Conservation (phyloP, 331 rosid species). For the Quercus phellos region DNA sequence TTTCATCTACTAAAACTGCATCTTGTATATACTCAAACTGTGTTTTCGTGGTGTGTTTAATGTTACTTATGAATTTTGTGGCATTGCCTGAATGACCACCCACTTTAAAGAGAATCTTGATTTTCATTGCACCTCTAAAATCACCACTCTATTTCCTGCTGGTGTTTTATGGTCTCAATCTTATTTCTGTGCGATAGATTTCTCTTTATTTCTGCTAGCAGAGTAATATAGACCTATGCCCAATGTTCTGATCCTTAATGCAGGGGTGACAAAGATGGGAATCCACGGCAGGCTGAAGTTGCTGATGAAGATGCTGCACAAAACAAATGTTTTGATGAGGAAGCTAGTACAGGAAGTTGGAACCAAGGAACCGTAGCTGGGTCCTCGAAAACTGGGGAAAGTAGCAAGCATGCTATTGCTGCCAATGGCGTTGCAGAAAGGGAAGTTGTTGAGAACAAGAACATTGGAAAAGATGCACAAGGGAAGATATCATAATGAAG, state of each 20-base stretch:
- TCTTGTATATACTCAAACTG: not conserved
- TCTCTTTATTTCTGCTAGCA: not conserved
- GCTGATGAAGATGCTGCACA: constrained; percentile 34
- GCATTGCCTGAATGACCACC: not conserved
- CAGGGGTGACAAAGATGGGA: constrained; percentile 55
- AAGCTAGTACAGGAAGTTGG: constrained; percentile 27
- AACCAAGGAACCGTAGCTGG: constrained; percentile 33
- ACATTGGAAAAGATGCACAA: constrained; percentile 14
- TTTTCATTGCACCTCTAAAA: not conserved
- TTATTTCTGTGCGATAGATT: not conserved
- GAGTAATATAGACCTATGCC: not conserved
- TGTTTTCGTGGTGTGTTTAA: not conserved
- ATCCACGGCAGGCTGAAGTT: constrained; percentile 28
- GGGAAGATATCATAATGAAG: constrained; percentile 2
- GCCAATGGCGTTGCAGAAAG: constrained; percentile 1
- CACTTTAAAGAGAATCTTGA: not conserved
- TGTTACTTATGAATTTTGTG: not conserved
- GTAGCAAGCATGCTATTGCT: not conserved
- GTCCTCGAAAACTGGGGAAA: constrained; percentile 34
- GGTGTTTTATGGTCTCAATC: not conserved
- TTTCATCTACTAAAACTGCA: not conserved
- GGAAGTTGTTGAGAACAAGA: not conserved
- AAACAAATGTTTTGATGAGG: constrained; percentile 47
- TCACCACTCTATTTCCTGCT: not conserved
- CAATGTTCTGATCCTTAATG: constrained; percentile 13